phyloP scores from a whole-genome alignment of 148 eudicot genomes.

The Rhododendron griersonianum region DNA sequence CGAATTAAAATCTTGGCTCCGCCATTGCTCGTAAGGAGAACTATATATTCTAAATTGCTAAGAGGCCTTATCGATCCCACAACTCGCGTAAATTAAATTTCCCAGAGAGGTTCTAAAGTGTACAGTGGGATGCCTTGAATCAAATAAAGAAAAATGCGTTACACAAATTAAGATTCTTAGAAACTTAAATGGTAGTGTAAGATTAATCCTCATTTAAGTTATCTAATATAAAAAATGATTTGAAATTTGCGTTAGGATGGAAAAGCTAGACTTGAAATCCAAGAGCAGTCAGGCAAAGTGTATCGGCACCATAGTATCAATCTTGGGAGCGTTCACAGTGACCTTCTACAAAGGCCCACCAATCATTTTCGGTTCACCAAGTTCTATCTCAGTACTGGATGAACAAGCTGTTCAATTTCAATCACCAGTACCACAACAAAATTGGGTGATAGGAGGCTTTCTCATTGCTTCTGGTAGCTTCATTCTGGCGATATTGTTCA shows the following conservation, averaged over 20 bases:
- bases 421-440: background rate
- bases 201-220: too few species aligned
- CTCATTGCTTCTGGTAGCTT: slow-evolving; percentile 29
- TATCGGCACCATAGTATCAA: slow-evolving; percentile 36
- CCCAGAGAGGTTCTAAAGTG: too few species aligned
- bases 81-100: too few species aligned
- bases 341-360: slow-evolving; percentile 39
- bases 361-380: slow-evolving; percentile 16
- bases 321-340: slow-evolving; percentile 35
- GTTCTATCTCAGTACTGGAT: background rate
- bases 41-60: too few species aligned
- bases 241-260: slow-evolving; percentile 29
- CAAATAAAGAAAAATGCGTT: too few species aligned
- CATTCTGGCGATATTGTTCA: slow-evolving; percentile 21
- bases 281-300: slow-evolving; percentile 29
- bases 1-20: too few species aligned
- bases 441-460: slow-evolving; percentile 41
- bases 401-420: background rate
- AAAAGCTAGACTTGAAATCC: slow-evolving; percentile 28
- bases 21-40: too few species aligned
- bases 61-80: too few species aligned
- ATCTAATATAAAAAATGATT: too few species aligned
- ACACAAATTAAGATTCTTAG: too few species aligned
- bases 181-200: too few species aligned
- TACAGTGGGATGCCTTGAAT: too few species aligned